Conservation (phyloP, 202 grass and related monocot species). For the Schoenoplectus tabernaemontani region DNA sequence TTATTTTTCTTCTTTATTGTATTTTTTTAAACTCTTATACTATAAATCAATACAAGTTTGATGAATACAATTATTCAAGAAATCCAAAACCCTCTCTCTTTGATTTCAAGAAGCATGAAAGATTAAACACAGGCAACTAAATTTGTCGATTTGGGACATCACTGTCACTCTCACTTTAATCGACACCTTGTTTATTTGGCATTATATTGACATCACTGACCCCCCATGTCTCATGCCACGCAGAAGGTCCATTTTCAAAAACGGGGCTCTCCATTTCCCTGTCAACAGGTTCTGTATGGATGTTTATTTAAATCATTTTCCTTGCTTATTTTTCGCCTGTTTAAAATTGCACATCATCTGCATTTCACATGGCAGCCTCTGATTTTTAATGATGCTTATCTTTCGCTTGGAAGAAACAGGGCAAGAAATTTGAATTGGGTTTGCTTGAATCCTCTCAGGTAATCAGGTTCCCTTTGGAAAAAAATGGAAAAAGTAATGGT, state of each 20-base stretch:
- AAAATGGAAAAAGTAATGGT: not conserved
- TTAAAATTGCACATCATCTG: not conserved
- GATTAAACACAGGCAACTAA: not conserved
- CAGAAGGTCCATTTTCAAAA: not conserved
- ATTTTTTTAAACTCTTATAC: too few species aligned
- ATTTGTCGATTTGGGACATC: slow-evolving; percentile 22
- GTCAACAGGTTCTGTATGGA: not conserved
- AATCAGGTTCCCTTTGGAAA: not conserved
- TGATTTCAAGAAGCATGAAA: slow-evolving; percentile 18
- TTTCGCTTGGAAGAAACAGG: not conserved
- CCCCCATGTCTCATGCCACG: not conserved
- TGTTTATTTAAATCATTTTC: not conserved
- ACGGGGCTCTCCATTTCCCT: not conserved
- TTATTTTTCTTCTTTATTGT: too few species aligned
- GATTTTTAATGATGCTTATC: not conserved
- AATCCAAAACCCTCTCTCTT: too few species aligned
- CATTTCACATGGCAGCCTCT: not conserved
- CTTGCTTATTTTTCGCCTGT: not conserved
- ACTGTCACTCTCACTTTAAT: slow-evolving; percentile 14
- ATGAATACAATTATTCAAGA: too few species aligned
- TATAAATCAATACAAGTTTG: too few species aligned
- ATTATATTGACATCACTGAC: not conserved
- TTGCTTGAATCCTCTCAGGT: not conserved
- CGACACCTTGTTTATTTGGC: slow-evolving; percentile 10
- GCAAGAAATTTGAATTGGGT: not conserved